Evolutionary conservation across 371 early-diverging fungal genomes (phyloP), one percentile per base, ranked within the genome.

Genomic region (Mucor mucedo): DNA sequence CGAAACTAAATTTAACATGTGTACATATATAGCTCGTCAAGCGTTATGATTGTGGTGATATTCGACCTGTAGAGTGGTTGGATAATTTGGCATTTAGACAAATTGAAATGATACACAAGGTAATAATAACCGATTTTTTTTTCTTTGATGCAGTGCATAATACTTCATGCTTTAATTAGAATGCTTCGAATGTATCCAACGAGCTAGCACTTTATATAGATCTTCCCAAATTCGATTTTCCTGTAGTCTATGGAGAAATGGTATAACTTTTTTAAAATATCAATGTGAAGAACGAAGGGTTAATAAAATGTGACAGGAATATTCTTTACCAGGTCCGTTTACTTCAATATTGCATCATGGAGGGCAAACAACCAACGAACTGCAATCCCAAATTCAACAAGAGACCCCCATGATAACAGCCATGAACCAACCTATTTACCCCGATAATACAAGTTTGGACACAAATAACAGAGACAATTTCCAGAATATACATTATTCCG

Each of bases 211-310:
- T 98, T 4, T 93, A 93, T 72, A 82, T 98, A 13, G 92, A 95
- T 40, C 80, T 98, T 14, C 96, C 96, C 1, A 90, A 88, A 63
- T 98, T 96, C 73, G 96, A 97, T 74, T 96, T 96, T 71, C 95
- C 97, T 1, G 81, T 96, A 7, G 88, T 96, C 5, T 95, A 86
- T 77, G 89, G 93, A 63, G 95, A 97, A 75, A 86, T 89, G 75
- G 85, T 84, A 73, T 2, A 13, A 38, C 2, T 28, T 32, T 21
- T 45, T 9, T 48, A 30, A n/a, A 11, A 42, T 33, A 47, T 21
- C 1, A 47, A 47, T 2, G 21, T 8, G n/a, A 48, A 5, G 32
- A 50, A 27, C 11, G 11, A 39, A 33, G 21, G 8, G 27, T 33
- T n/a, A 28, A 30, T 33, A 28, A 44, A 21, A 40, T 44, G 29